Evolutionary conservation across 2,329 filamentous ascomycete species (phyloP).

Genomic region (Biscogniauxia marginata): DNA sequence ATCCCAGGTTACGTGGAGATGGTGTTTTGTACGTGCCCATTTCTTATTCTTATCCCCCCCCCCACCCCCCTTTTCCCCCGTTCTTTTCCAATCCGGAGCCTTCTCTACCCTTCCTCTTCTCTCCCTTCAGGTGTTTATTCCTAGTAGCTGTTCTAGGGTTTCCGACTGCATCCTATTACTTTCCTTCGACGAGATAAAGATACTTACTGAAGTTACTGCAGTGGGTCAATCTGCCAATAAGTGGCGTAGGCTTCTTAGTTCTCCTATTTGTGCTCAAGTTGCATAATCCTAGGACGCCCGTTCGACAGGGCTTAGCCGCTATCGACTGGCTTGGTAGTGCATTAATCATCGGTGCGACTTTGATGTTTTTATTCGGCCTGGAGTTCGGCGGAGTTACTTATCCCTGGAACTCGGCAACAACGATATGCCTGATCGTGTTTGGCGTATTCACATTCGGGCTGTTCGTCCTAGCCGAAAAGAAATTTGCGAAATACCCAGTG

Average conservation of each 20-base stretch:
- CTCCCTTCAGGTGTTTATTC: too few species aligned
- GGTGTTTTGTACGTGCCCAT: slow-evolving; percentile 50
- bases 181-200: not conserved
- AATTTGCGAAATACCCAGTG: slow-evolving; percentile 72
- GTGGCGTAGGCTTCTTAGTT: slow-evolving; percentile 46
- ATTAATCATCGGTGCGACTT: slow-evolving; percentile 69
- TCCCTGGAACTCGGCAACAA: slow-evolving; percentile 73
- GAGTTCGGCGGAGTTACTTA: slow-evolving; percentile 76
- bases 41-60: not conserved
- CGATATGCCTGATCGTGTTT: slow-evolving; percentile 76
- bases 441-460: slow-evolving; percentile 61
- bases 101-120: too few species aligned
- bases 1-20: slow-evolving; percentile 60
- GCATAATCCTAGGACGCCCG: slow-evolving; percentile 64
- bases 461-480: slow-evolving; percentile 73
- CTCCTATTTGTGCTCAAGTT: slow-evolving; percentile 64
- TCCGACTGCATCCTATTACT: too few species aligned
- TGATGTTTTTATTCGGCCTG: slow-evolving; percentile 84
- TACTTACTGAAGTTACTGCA: not conserved
- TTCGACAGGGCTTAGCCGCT: slow-evolving; percentile 61
- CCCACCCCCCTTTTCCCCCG: too few species aligned
- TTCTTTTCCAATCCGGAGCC: too few species aligned
- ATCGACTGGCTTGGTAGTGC: slow-evolving; percentile 58
- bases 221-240: slow-evolving; percentile 60
- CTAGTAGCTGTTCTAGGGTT: too few species aligned